These are phyloP conservation scores for Aureobasidium lini DNA, from an alignment of 2,329 filamentous ascomycete genomes.

Conservation along the genomic window DNA sequence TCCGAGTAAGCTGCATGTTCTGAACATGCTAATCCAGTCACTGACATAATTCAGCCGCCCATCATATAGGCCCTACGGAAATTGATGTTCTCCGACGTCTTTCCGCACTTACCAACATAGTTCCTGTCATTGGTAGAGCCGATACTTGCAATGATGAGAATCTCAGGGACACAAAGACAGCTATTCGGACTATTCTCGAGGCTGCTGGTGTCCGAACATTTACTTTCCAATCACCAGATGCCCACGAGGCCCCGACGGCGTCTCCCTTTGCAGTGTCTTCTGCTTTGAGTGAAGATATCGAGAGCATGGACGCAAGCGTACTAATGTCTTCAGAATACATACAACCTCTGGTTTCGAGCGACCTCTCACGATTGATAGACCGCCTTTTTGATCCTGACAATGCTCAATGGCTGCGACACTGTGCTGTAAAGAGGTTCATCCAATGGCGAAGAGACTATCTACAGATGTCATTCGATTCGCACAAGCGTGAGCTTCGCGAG, in stretches of 20 bases:
- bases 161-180: conserved; percentile 54
- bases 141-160: conserved; percentile 44
- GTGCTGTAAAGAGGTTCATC: conserved; percentile 73
- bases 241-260: conserved; percentile 24
- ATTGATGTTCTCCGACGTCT: conserved; percentile 59
- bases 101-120: conserved; percentile 68
- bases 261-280: conserved; percentile 71
- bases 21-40: neutral
- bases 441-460: conserved; percentile 50
- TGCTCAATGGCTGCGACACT: conserved; percentile 72
- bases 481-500: conserved; percentile 20
- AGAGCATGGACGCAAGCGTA: conserved; percentile 85
- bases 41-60: conserved; percentile 1
- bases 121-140: conserved; percentile 71
- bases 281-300: conserved; percentile 59
- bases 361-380: conserved; percentile 62
- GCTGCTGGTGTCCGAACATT: conserved; percentile 57
- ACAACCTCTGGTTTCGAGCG: conserved; percentile 68
- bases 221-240: conserved; percentile 43
- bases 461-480: conserved; percentile 19
- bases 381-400: conserved; percentile 71
- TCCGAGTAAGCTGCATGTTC: conserved; percentile 43
- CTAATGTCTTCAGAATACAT: conserved; percentile 90
- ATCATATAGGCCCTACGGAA: neutral
- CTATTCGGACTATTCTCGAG: conserved; percentile 49